A percentile compares a stretch with the other conserved stretches of the same genome.
These are phyloP conservation scores for Suillus discolor DNA, from an alignment of 768 basidiomycete genomes.

Conservation along the genomic window DNA sequence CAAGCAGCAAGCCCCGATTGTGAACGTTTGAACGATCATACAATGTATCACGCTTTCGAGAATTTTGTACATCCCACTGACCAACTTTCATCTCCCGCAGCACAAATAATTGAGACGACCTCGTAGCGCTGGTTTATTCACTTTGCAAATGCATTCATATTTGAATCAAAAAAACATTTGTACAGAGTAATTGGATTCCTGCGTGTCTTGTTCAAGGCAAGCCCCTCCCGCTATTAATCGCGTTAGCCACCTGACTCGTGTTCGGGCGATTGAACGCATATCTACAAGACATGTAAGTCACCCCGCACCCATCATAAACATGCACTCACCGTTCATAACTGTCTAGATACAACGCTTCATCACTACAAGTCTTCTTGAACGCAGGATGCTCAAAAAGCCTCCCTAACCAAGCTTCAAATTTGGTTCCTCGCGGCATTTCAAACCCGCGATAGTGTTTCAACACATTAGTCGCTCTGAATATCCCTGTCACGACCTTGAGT, in stretches of 20 bases:
- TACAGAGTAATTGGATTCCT: neutral
- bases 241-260: constrained; percentile 75
- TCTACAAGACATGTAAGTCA: constrained; percentile 35
- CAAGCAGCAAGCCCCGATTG: constrained; percentile 92
- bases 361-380: constrained; percentile 71
- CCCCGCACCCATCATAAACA: neutral
- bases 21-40: constrained; percentile 71
- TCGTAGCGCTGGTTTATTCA: constrained; percentile 4
- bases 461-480: constrained; percentile 66
- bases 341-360: constrained; percentile 65
- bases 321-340: constrained; percentile 65
- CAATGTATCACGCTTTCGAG: constrained; percentile 79
- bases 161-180: neutral
- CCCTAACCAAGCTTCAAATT: constrained; percentile 54
- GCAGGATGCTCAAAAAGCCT: constrained; percentile 60
- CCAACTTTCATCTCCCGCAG: neutral
- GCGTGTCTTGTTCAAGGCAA: constrained; percentile 49
- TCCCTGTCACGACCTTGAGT: constrained; percentile 46
- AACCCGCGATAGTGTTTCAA: constrained; percentile 71
- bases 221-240: constrained; percentile 66
- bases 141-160: neutral
- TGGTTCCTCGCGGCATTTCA: constrained; percentile 49
- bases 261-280: constrained; percentile 80
- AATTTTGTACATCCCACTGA: constrained; percentile 42
- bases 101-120: constrained; percentile 8